Evolutionary conservation across 192 early-diverging fungal genomes (phyloP).

Genomic region (Podila clonocystis): DNA sequence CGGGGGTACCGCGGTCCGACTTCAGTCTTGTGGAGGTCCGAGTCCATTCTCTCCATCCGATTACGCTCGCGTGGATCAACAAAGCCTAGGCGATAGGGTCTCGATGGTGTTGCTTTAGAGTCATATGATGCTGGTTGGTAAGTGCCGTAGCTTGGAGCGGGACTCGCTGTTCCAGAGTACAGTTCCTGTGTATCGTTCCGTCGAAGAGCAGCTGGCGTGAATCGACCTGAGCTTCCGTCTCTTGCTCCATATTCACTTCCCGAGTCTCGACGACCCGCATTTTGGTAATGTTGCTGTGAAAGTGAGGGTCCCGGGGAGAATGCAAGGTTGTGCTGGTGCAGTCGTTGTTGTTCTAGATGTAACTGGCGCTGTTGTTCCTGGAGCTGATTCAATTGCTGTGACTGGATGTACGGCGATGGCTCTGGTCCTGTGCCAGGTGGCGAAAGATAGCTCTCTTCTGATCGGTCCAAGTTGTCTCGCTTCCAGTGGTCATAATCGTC

Average conservation of each 20-base stretch:
- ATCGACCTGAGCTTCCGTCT: conserved; percentile 1
- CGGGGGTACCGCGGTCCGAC: conserved; percentile 23
- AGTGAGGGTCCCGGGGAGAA: conserved; percentile 24
- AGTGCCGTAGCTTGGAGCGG: conserved; percentile 24
- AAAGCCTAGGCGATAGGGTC: conserved; percentile 35
- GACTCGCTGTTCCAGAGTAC: conserved; percentile 12
- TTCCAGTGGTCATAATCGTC: conserved; percentile 37
- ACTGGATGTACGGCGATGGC: conserved; percentile 25
- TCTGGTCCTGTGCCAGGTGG: conserved; percentile 14
- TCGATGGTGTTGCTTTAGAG: conserved; percentile 9
- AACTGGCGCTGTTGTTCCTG: conserved; percentile 50
- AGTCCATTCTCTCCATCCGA: conserved; percentile 29
- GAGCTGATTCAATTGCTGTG: conserved; percentile 33
- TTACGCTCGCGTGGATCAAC: conserved; percentile 26
- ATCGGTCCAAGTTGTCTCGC: conserved; percentile 9
- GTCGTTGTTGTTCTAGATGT: conserved; percentile 42
- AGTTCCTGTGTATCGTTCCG: conserved; percentile 13
- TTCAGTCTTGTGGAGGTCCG: conserved; percentile 40
- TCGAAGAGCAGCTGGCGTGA: conserved; percentile 30
- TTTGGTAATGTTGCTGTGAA: conserved; percentile 24
- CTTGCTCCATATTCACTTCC: conserved; percentile 3
- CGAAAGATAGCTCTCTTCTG: conserved; percentile 11
- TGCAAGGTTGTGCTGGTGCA: conserved; percentile 15
- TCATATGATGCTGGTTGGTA: conserved; percentile 38
- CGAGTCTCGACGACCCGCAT: conserved; percentile 22